Conservation (phyloP, 2,329 filamentous ascomycete species). For the Boeremia lycopersici region DNA sequence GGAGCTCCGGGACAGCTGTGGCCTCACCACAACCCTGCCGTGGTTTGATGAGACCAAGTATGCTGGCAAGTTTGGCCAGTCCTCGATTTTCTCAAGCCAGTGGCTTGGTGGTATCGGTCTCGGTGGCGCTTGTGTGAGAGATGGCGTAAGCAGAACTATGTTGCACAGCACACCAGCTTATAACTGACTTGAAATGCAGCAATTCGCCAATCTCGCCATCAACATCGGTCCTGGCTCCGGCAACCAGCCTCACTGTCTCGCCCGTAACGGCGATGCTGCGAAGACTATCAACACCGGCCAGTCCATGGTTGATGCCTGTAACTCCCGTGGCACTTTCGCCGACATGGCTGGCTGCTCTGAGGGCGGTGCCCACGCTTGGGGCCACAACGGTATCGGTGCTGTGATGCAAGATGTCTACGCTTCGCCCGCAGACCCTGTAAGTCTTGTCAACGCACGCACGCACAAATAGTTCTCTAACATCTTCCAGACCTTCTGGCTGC, state of each 20-base stretch:
- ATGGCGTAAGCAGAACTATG: slow-evolving; percentile 40
- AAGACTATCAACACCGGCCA: slow-evolving; percentile 37
- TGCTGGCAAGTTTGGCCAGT: slow-evolving; percentile 37
- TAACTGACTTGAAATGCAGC: slow-evolving; percentile 23
- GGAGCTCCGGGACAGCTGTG: slow-evolving; percentile 50
- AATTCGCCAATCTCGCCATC: slow-evolving; percentile 40
- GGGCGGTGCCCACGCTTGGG: slow-evolving; percentile 41
- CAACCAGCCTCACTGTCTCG: slow-evolving; percentile 41
- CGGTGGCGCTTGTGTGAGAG: slow-evolving; percentile 36
- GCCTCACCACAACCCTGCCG: slow-evolving; percentile 48
- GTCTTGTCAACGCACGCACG: background rate
- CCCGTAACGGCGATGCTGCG: slow-evolving; percentile 34
- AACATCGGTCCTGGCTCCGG: slow-evolving; percentile 41
- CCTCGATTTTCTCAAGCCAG: slow-evolving; percentile 37
- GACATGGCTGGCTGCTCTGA: slow-evolving; percentile 41
- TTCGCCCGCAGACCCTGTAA: slow-evolving; percentile 39
- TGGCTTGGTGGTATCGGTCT: slow-evolving; percentile 37
- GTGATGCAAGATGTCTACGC: slow-evolving; percentile 43
- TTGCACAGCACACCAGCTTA: background rate
- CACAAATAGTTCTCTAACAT: background rate
- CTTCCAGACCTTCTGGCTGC: slow-evolving; percentile 51
- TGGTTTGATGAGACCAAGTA: slow-evolving; percentile 48
- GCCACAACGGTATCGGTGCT: slow-evolving; percentile 45
- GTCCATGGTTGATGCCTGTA: slow-evolving; percentile 40
- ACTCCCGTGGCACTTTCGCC: slow-evolving; percentile 29